These are phyloP conservation scores for Leccinum obscurum DNA, from an alignment of 768 basidiomycete species.

Conservation along the genomic window DNA sequence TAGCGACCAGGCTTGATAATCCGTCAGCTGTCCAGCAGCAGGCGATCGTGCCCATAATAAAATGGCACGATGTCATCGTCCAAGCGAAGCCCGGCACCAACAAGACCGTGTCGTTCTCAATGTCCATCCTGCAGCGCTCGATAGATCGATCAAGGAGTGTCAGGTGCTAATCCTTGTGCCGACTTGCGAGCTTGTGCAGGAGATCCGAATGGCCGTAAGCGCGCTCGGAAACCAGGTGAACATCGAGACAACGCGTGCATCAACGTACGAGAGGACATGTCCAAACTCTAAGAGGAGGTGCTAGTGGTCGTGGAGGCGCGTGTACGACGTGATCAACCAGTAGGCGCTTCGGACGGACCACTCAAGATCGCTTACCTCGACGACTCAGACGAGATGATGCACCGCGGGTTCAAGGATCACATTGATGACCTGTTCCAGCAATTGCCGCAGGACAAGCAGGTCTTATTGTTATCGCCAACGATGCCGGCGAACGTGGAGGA, in stretches of 20 bases:
- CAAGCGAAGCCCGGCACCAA: conserved; percentile 99
- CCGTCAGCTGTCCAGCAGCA: conserved; percentile 99
- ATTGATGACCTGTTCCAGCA: conserved; percentile 99
- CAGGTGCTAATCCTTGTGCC: conserved; percentile 97
- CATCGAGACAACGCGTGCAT: conserved; percentile 95
- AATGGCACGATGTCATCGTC: conserved; percentile 97
- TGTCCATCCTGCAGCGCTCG: conserved; percentile 94
- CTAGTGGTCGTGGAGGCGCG: conserved; percentile 88
- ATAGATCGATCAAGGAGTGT: conserved; percentile 82
- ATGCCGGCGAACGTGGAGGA: conserved; percentile 97
- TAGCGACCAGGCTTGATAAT: conserved; percentile 71
- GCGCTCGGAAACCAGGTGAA: conserved; percentile 94
- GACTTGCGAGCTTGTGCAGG: conserved; percentile 73
- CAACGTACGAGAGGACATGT: conserved; percentile 96
- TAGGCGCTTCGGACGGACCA: conserved; percentile 81
- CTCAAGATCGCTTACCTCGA: conserved; percentile 92
- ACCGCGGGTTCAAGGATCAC: conserved; percentile 98
- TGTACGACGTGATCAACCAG: conserved; percentile 97
- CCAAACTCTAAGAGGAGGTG: conserved; percentile 91
- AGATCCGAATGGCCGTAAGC: conserved; percentile 95
- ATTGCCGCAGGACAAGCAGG: conserved; percentile 93
- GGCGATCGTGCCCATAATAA: conserved; percentile 96
- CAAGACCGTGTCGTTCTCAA: conserved; percentile 99
- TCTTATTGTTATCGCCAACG: conserved; percentile 94
- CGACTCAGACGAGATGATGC: conserved; percentile 98